Percentiles rank a stretch among this genome's conserved stretches.
Conservation (phyloP, 768 basidiomycete species). For the Stropharia rugosoannulata region DNA sequence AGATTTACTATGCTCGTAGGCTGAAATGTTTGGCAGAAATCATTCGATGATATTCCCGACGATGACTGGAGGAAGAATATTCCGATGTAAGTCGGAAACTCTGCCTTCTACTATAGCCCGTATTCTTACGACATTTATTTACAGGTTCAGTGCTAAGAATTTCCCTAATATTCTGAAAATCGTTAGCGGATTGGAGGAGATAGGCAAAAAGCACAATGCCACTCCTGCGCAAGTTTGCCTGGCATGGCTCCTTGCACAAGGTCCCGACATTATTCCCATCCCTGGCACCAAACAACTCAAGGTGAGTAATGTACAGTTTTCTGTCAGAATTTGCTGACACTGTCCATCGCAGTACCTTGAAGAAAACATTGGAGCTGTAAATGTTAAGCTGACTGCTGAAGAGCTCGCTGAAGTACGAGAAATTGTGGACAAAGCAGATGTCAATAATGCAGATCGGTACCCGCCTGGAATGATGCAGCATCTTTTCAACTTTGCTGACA, state of each 20-base stretch:
- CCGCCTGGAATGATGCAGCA: constrained; percentile 18
- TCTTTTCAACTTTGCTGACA: constrained; percentile 27
- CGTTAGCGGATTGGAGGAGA: constrained; percentile 34
- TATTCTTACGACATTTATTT: not conserved
- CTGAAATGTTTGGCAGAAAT: constrained; percentile 22
- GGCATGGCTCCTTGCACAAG: constrained; percentile 51
- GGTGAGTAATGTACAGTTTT: constrained; percentile 1
- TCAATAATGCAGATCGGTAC: constrained; percentile 27
- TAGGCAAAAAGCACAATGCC: constrained; percentile 38
- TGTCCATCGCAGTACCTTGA: constrained; percentile 28
- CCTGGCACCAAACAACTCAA: constrained; percentile 41
- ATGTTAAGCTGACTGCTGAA: constrained; percentile 28
- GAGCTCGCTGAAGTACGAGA: constrained; percentile 33
- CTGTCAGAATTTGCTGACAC: no score
- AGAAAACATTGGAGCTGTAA: constrained; percentile 38
- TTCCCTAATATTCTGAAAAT: constrained; percentile 47
- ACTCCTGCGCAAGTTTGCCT: constrained; percentile 47
- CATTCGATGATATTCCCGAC: constrained; percentile 35
- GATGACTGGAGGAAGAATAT: constrained; percentile 37
- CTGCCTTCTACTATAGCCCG: not conserved
- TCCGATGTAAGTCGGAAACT: constrained; percentile 22
- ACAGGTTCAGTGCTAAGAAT: constrained; percentile 38
- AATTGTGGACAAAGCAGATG: constrained; percentile 29
- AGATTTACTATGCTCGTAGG: no score
- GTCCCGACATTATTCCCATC: constrained; percentile 45